These are phyloP conservation scores for Scytalidium sp. DNA, from an alignment of 2,329 filamentous ascomycete genomes.

Conservation along the genomic window DNA sequence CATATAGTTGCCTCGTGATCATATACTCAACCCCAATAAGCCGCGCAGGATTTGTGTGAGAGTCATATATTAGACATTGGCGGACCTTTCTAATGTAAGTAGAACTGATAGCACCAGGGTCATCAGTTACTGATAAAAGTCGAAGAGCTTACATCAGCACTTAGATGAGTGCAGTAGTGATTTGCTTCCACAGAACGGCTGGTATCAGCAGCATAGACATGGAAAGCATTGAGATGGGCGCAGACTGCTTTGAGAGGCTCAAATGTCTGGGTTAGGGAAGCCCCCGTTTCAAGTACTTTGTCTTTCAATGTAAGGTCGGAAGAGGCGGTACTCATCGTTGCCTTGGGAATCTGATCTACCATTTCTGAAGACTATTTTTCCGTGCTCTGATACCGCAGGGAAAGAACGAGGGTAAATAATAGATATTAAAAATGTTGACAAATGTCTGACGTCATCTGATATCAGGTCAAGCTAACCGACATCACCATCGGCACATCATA, in stretches of 20 bases:
- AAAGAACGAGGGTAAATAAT: too few species aligned
- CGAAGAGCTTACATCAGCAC: conserved; percentile 61
- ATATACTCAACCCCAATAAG: conserved; percentile 81
- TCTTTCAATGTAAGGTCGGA: conserved; percentile 55
- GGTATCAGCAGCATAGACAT: conserved; percentile 71
- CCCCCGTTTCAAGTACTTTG: conserved; percentile 58
- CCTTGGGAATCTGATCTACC: too few species aligned
- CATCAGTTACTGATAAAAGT: conserved; percentile 74
- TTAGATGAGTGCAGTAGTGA: conserved; percentile 81
- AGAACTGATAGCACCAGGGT: conserved; percentile 59
- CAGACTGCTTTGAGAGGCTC: conserved; percentile 71
- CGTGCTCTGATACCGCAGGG: too few species aligned
- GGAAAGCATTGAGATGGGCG: conserved; percentile 81
- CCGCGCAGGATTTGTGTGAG: conserved; percentile 60
- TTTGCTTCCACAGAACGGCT: conserved; percentile 71
- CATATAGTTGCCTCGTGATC: conserved; percentile 65
- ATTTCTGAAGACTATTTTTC: too few species aligned
- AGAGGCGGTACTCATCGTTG: conserved; percentile 15
- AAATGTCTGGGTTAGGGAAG: conserved; percentile 61
- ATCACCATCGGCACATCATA: too few species aligned
- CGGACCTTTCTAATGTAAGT: conserved; percentile 77
- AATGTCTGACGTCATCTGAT: too few species aligned
- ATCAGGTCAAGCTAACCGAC: too few species aligned
- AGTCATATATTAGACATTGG: conserved; percentile 84
- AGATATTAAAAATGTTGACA: too few species aligned